Conservation (phyloP, 176 grass and related monocot genomes). For the Areca catechu region DNA sequence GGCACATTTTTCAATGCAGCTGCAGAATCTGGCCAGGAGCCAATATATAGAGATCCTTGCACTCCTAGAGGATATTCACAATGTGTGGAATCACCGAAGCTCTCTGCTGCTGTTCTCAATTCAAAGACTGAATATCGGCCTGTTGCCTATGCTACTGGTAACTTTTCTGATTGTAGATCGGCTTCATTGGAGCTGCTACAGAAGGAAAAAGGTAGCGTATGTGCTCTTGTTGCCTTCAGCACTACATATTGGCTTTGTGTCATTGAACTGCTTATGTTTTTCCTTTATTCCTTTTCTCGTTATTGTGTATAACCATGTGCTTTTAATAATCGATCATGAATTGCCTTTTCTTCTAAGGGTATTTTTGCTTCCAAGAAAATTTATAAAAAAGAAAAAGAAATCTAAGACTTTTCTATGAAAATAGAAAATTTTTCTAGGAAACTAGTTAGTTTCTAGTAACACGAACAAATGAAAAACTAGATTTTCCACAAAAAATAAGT, state of each 20-base stretch:
- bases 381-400: too few species aligned
- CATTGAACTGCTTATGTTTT: not conserved
- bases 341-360: too few species aligned
- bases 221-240: not conserved
- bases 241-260: too few species aligned
- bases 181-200: conserved; percentile 41
- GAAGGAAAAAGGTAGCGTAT: conserved; percentile 52
- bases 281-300: not conserved
- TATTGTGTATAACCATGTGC: too few species aligned
- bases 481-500: too few species aligned
- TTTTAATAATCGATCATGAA: too few species aligned
- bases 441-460: too few species aligned
- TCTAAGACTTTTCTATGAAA: too few species aligned
- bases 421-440: too few species aligned
- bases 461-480: too few species aligned
- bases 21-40: conserved; percentile 39
- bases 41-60: conserved; percentile 77
- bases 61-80: conserved; percentile 54
- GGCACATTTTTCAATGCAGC: conserved; percentile 33
- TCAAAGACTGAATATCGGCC: conserved; percentile 26
- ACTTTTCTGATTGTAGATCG: conserved; percentile 53
- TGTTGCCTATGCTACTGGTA: conserved; percentile 41
- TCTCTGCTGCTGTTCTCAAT: conserved; percentile 29
- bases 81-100: conserved; percentile 18
- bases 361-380: too few species aligned